Evolutionary conservation across 257 asterid species (phyloP), one percentile per base, ranked within the genome.

Genomic region (Gardenia jasminoides): DNA sequence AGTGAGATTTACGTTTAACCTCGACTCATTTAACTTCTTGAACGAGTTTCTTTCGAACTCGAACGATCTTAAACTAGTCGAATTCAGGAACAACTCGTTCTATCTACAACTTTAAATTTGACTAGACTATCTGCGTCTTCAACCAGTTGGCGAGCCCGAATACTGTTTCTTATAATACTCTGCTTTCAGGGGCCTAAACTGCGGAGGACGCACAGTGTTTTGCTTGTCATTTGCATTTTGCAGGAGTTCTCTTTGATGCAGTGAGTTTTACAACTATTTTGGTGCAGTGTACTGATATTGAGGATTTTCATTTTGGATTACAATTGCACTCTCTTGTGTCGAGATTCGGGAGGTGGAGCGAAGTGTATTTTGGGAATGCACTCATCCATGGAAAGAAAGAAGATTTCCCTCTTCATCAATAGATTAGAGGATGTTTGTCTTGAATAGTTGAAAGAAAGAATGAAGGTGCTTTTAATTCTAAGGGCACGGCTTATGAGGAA

Each of bases 101-200:
- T n/a, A n/a, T n/a, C n/a, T n/a, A n/a, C n/a, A n/a, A n/a, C n/a
- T n/a, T n/a, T n/a, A n/a, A 84, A 65, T 84, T 84, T 41, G 61
- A 78, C 82, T 76, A 24, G 70, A 94, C 98, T 30, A 77, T 87
- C 65, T 69, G 84, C 67, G 85, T 93, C 30, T 91, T 95, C 65
- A 79, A 81, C 71, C 66, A 80, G 39, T 30, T 90, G 85, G 83
- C 83, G 73, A 82, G 75, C 84, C 96, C 91, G n/a, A 97, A 95
- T 80, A 91, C 84, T 17, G 92, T 93, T 82, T 93, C 99, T 24
- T 88, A 91, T 67, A 95, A 93, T 65, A 95, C 97, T 9, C 54
- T 95, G 80, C 81, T 95, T 46, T 89, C 99, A 3, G 99, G 99
- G 36, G 86, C 88, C 68, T 89, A 86, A 62, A 85, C 87, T 83